Evolutionary conservation across 2,329 filamentous ascomycete genomes (phyloP), one percentile per base, ranked within the genome.

Genomic region (Sporothrix pallida): DNA sequence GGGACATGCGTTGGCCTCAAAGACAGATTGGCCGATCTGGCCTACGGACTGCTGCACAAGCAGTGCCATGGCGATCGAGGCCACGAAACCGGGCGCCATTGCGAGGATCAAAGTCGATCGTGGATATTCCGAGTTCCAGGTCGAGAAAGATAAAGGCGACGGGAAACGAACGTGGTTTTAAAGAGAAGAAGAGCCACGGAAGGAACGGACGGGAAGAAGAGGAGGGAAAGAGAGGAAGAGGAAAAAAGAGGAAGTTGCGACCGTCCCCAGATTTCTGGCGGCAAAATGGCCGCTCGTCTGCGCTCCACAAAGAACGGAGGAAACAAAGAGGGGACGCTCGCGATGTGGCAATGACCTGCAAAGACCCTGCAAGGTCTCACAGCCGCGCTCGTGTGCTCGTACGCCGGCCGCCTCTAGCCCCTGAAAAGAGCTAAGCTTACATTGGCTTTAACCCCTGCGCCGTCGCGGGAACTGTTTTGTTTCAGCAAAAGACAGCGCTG

Each of bases 1-100:
- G 7, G 90, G 90, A 80, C 90, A 92, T 60, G 87, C 88, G 74
- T 82, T 79, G 63, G 77, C 72, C 50, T 81, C 79, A 68, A 81
- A 80, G 31, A 77, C 68, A 12, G 63, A 71, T 37, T 77, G 74
- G 15, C 67, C 67, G 23, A 23, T 20, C 46, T 65, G 68, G 68
- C 62, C 48, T 20, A 23, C n/a, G 3, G 54, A 42, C 73, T 63
- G 71, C 70, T 65, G 75, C 52, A 68, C 12, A 2, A 73, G 70
- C 70, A 77, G 73, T 37, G 63, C 71, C n/a, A 75, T 46, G 0
- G 65, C 46, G 2, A 77, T 62, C 9, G 71, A 72, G 10, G 69
- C 12, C 63, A 77, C 62, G 50, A 73, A 23, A 6, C 73, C 72
- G 6, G 67, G 48, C 13, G 74, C 76, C 75, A 77, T 77, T n/a